Percentiles rank a stretch among this genome's conserved stretches.
Evolutionary conservation across 169 alveolate genomes (phyloP).

Genomic region (Besnoitia besnoiti): DNA sequence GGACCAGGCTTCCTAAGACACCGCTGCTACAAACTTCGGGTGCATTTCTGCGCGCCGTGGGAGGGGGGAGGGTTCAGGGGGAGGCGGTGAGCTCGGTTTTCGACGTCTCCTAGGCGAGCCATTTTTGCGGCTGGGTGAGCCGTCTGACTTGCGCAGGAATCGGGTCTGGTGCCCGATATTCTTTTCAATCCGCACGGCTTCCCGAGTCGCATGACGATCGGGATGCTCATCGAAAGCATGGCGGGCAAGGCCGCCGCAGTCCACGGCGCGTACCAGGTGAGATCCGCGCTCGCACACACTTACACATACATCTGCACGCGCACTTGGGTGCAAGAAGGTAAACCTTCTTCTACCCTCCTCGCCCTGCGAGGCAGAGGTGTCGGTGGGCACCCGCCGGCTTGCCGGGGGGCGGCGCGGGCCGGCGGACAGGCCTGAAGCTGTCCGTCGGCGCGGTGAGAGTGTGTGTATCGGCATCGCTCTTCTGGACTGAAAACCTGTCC

Average conservation of each 20-base stretch:
- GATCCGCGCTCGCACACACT: conserved; percentile 77
- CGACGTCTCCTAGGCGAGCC: not conserved
- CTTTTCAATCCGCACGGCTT: conserved; percentile 99
- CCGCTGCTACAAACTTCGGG: too few species aligned
- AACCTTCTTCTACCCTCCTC: too few species aligned
- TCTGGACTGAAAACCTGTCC: too few species aligned
- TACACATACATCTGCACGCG: too few species aligned
- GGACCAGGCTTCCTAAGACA: too few species aligned
- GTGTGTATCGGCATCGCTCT: too few species aligned
- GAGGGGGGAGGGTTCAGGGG: not conserved
- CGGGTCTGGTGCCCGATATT: conserved; percentile 99
- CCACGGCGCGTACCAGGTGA: conserved; percentile 91
- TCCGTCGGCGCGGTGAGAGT: too few species aligned
- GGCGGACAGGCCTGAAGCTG: too few species aligned
- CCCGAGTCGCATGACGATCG: conserved; percentile 99
- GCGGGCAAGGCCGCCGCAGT: conserved; percentile 99
- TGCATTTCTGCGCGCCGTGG: not conserved
- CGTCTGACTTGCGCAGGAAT: conserved; percentile 87
- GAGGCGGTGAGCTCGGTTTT: not conserved
- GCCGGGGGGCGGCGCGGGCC: too few species aligned
- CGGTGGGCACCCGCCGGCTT: too few species aligned
- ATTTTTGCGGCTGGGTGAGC: not conserved
- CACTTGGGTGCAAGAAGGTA: too few species aligned
- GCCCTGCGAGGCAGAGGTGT: too few species aligned
- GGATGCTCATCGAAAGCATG: conserved; percentile 96